Percentiles rank a stretch among this genome's conserved stretches.
Evolutionary conservation across 1,284 basidiomycete species (phyloP).

Genomic region (Ustilago cynodontis): DNA sequence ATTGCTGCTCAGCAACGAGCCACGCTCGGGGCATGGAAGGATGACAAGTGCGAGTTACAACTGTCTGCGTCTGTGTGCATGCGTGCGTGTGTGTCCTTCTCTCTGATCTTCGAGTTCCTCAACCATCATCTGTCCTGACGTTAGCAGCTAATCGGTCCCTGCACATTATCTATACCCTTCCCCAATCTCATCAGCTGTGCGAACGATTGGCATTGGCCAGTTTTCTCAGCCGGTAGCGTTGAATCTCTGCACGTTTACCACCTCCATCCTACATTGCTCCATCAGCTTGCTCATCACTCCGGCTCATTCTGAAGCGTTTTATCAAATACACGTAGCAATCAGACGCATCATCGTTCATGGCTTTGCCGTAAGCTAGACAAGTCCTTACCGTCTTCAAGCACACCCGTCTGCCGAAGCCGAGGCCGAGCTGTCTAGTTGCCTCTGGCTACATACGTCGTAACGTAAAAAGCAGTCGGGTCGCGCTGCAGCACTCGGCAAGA

Average conservation of each 20-base stretch:
- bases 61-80: too few species aligned
- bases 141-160: background rate
- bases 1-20: background rate
- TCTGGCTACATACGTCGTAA: background rate
- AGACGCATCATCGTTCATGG: background rate
- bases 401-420: background rate
- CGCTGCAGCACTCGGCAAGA: slow-evolving; percentile 4
- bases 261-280: background rate
- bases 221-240: background rate
- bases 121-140: background rate
- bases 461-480: background rate
- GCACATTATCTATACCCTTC: background rate
- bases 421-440: too few species aligned
- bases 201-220: background rate
- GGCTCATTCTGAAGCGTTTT: too few species aligned
- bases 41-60: background rate
- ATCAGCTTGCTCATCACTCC: background rate
- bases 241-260: background rate
- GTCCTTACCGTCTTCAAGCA: background rate
- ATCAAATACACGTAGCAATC: background rate
- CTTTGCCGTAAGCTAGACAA: background rate
- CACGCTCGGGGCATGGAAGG: background rate
- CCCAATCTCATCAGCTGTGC: background rate
- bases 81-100: background rate
- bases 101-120: background rate